Conservation (phyloP, 2,329 filamentous ascomycete genomes). For the Alternaria brassicae region DNA sequence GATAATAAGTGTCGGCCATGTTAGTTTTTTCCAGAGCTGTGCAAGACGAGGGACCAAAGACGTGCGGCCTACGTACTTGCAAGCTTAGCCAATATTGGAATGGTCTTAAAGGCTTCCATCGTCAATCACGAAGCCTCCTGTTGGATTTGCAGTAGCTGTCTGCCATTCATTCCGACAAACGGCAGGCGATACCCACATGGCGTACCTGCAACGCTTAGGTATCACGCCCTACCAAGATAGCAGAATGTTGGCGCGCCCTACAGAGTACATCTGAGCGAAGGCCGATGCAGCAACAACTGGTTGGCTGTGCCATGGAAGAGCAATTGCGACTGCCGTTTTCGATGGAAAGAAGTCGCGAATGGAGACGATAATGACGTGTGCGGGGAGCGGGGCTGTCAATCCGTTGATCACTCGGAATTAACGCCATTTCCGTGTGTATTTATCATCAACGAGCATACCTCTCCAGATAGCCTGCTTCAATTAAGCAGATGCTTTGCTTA, state of each 20-base stretch:
- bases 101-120: background rate
- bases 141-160: background rate
- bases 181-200: background rate
- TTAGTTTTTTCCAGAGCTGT: background rate
- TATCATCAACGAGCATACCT: slow-evolving; percentile 11
- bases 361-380: slow-evolving; percentile 11
- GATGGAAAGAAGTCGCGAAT: background rate
- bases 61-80: background rate
- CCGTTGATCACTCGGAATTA: slow-evolving; percentile 7
- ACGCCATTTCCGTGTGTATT: slow-evolving; percentile 5
- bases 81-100: background rate
- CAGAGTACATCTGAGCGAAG: background rate
- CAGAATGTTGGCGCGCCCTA: background rate
- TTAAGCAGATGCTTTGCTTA: background rate
- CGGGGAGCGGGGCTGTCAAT: slow-evolving; percentile 11
- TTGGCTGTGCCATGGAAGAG: background rate
- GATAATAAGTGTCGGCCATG: background rate
- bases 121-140: background rate
- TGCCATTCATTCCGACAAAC: background rate
- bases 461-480: background rate
- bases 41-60: background rate
- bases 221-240: background rate
- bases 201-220: background rate
- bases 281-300: background rate
- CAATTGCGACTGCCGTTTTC: background rate